Base-by-base conservation (phyloP, 1,284 basidiomycete genomes). In the Papiliotrema nemorosa region DNA sequence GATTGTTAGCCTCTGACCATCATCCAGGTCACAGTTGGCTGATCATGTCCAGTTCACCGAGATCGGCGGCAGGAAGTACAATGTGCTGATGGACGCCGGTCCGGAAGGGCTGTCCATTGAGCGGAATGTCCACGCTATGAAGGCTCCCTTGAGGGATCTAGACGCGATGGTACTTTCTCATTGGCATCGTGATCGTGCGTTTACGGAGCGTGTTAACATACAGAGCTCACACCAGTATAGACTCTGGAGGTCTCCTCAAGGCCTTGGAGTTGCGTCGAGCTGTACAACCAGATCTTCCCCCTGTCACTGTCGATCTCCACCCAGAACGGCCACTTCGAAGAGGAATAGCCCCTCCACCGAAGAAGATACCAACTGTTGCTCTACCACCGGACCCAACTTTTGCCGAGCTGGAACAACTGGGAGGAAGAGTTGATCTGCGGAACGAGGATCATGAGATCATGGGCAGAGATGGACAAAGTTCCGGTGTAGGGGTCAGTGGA, bases 81-180 rank as follows among this genome's bases (percentile, higher is more conserved):
- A 78, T 18, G 83, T 83, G 9, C 78, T 90, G 29, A 88, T 90
- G 64, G 88, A 90, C 71, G 84, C 85, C 5, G 88, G 87, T 0
- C 87, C 88, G 6, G 88, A 90, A 63, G 81, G 81, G 12, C 77
- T 76, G 27, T 82, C 83, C 34, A 81, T 90, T 57, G 79, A 82
- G 25, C 81, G 86, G 47, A 90, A 90, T 67, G 70, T 84, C 22
- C 69, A 72, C 6, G 80, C 84, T 2, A 78, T 90, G 78, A 76
- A 82, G 20, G 66, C 82, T 1, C 79, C 79, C 3, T 69, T 82
- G 5, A 73, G 78, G 29, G 69, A 76, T 37, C 78, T 90, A 54
- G 80, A 82, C 36, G 79, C 82, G 25, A 76, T 89, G 36, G 76
- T 88, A 20, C 79, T 84, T 13, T 88, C 86, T 1, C 88, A 90